Conservation (phyloP, 2,329 filamentous ascomycete genomes). For the Tolypocladium paradoxum region DNA sequence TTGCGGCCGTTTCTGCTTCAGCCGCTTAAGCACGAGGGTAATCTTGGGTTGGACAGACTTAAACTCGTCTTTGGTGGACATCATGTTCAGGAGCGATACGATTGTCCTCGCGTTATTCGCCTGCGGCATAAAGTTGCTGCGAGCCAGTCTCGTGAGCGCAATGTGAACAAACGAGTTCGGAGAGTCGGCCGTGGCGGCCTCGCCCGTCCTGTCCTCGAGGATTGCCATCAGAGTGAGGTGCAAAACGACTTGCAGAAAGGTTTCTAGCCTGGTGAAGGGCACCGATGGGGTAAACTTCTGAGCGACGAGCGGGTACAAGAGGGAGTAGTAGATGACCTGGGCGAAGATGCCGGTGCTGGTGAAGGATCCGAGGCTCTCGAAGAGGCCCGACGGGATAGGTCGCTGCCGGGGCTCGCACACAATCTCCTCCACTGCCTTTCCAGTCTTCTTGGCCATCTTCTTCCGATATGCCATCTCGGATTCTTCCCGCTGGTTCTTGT, state of each 20-base stretch:
- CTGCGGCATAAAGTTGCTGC: slow-evolving; percentile 49
- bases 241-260: slow-evolving; percentile 82
- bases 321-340: slow-evolving; percentile 79
- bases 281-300: slow-evolving; percentile 61
- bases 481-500: slow-evolving; percentile 93
- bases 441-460: slow-evolving; percentile 78
- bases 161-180: slow-evolving; percentile 61
- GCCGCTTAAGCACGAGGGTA: slow-evolving; percentile 66
- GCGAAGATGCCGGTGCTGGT: slow-evolving; percentile 78
- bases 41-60: slow-evolving; percentile 80
- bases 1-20: slow-evolving; percentile 71
- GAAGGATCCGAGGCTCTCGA: slow-evolving; percentile 65
- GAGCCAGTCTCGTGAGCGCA: slow-evolving; percentile 53
- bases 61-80: slow-evolving; percentile 61
- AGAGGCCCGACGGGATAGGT: slow-evolving; percentile 65
- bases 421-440: slow-evolving; percentile 69
- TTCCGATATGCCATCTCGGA: slow-evolving; percentile 82
- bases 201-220: slow-evolving; percentile 61
- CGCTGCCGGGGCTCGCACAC: slow-evolving; percentile 84
- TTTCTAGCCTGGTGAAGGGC: slow-evolving; percentile 73
- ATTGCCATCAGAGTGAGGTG: slow-evolving; percentile 82
- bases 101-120: slow-evolving; percentile 50
- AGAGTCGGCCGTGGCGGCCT: slow-evolving; percentile 33
- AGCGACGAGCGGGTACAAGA: slow-evolving; percentile 69
- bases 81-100: slow-evolving; percentile 50